Conservation (phyloP, 139 green algal genomes). For the Chlorella sp. region DNA sequence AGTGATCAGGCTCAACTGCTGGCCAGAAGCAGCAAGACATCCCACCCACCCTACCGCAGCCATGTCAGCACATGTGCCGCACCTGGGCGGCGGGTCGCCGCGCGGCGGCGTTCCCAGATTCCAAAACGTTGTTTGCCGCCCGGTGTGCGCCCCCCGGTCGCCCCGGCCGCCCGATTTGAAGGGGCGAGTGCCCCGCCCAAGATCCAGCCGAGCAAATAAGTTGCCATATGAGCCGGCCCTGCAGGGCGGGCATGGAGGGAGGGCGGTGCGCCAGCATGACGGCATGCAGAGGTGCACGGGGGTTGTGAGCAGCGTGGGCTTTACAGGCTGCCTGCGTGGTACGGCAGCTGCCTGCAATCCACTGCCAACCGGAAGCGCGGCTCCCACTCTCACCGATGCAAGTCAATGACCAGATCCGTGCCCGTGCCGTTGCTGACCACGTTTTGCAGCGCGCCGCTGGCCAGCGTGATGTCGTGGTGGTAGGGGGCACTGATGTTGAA, state of each 20-base stretch:
- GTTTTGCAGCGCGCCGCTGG: not conserved
- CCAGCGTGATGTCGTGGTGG: not conserved
- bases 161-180: not conserved
- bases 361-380: no score
- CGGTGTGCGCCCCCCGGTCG: not conserved
- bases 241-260: not conserved
- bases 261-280: no score
- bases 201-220: not conserved
- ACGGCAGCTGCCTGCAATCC: no score
- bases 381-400: constrained; percentile 3
- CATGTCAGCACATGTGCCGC: no score
- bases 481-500: not conserved
- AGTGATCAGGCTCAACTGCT: no score
- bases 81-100: no score
- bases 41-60: no score
- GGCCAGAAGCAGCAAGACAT: no score
- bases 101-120: no score
- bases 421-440: not conserved
- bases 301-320: no score
- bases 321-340: no score
- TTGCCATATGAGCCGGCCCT: not conserved
- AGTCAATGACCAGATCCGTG: not conserved
- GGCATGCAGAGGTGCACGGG: no score
- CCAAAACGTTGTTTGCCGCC: constrained; percentile 9
- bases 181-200: not conserved